These are phyloP conservation scores for Delonix regia DNA, from an alignment of 306 rosid species.

Conservation along the genomic window DNA sequence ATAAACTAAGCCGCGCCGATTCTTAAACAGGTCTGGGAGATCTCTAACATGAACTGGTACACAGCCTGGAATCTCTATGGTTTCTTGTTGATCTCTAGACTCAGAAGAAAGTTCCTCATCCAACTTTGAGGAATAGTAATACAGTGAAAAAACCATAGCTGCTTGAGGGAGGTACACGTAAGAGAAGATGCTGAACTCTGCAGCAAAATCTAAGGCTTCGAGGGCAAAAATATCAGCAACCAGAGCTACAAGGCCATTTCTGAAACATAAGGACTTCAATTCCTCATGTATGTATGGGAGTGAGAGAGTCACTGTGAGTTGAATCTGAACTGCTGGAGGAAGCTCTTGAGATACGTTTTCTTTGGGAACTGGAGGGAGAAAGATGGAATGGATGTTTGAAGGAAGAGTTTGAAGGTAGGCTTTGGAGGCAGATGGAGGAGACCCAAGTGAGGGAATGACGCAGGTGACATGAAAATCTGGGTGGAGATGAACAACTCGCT, in stretches of 20 bases:
- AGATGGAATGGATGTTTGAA: conserved; percentile 10
- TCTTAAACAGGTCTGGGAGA: background rate
- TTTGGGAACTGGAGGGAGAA: background rate
- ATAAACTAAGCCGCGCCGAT: conserved; percentile 10
- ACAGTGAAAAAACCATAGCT: conserved; percentile 12
- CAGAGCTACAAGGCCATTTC: background rate
- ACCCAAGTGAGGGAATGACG: conserved; percentile 25
- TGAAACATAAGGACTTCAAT: background rate
- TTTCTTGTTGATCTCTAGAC: conserved; percentile 19
- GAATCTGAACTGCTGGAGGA: background rate
- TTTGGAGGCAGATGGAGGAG: background rate
- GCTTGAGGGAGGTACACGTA: conserved; percentile 15
- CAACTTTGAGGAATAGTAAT: background rate
- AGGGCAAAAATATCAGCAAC: conserved; percentile 21
- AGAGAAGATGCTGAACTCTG: background rate
- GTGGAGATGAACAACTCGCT: conserved; percentile 2
- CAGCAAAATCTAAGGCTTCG: conserved; percentile 6
- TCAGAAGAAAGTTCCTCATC: conserved; percentile 17
- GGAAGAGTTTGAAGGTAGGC: conserved; percentile 11
- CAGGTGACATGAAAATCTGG: background rate
- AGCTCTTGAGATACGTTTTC: background rate
- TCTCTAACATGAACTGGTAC: background rate
- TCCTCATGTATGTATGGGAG: background rate
- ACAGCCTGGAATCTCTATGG: background rate
- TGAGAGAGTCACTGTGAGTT: background rate